Conservation (phyloP, 23 red algal species). For the Gracilaria caudata region DNA sequence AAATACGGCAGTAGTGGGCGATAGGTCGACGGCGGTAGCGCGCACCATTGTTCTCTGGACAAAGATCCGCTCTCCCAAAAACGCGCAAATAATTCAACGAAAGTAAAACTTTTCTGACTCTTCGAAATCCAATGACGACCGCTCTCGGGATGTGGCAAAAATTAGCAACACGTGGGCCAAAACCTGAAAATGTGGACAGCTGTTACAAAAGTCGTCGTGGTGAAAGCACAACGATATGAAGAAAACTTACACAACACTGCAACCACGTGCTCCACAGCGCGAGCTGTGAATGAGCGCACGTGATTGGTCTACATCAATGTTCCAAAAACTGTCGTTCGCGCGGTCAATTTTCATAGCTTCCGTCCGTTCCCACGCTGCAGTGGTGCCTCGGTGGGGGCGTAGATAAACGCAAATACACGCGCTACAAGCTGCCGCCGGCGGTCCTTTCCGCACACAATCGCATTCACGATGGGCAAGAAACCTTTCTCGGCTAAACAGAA, state of each 20-base stretch:
- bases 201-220: neutral
- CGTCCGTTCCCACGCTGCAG: neutral
- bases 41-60: no score
- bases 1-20: no score
- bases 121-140: no score
- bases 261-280: constrained; percentile 14
- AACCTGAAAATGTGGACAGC: constrained; percentile 17
- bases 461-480: constrained; percentile 77
- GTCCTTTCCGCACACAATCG: neutral
- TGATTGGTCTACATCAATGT: neutral
- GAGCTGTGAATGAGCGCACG: neutral
- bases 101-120: no score
- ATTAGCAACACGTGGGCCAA: neutral
- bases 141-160: no score
- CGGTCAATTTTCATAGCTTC: neutral
- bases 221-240: neutral
- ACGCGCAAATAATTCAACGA: no score
- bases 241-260: neutral
- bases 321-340: neutral
- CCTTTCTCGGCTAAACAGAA: constrained; percentile 74
- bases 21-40: no score
- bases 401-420: neutral
- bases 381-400: neutral
- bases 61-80: neutral
- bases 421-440: neutral